Evolutionary conservation across 208 protist species (phyloP).

Genomic region (Blechomonas ayalai): DNA sequence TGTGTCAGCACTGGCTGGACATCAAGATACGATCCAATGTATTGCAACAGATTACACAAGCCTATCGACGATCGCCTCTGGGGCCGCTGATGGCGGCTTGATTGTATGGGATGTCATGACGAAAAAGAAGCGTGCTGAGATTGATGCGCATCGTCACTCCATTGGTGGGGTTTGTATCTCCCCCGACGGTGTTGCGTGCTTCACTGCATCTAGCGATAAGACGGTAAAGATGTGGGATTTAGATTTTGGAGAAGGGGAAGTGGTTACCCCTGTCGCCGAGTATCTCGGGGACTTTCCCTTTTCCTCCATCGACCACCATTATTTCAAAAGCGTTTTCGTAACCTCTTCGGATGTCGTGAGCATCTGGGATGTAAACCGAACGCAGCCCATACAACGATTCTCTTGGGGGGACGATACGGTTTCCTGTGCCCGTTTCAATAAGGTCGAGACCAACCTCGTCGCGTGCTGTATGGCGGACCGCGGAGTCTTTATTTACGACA

Average conservation of each 20-base stretch:
- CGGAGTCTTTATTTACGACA: constrained; percentile 94
- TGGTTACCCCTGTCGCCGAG: constrained; percentile 67
- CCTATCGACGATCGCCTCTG: constrained; percentile 81
- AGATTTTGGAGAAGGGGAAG: constrained; percentile 44
- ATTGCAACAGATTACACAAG: constrained; percentile 85
- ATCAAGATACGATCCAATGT: constrained; percentile 90
- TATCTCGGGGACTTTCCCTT: constrained; percentile 91
- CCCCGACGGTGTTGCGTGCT: constrained; percentile 84
- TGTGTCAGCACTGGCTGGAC: constrained; percentile 80
- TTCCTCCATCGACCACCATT: constrained; percentile 92
- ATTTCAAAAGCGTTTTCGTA: constrained; percentile 82
- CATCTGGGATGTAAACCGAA: constrained; percentile 91
- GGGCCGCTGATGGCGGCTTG: constrained; percentile 84
- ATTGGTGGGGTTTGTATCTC: constrained; percentile 91
- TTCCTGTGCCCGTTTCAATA: constrained; percentile 90
- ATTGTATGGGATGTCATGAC: constrained; percentile 86
- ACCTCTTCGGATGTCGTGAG: constrained; percentile 90
- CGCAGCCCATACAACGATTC: constrained; percentile 90
- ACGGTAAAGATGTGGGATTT: constrained; percentile 95
- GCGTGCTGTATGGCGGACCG: constrained; percentile 91
- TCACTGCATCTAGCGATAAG: constrained; percentile 94
- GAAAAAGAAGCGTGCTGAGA: constrained; percentile 46
- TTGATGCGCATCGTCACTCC: constrained; percentile 92
- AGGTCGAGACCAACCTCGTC: constrained; percentile 87
- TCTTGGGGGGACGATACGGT: constrained; percentile 94